Conservation (phyloP, 148 eudicot species). For the Cornus suecica region DNA sequence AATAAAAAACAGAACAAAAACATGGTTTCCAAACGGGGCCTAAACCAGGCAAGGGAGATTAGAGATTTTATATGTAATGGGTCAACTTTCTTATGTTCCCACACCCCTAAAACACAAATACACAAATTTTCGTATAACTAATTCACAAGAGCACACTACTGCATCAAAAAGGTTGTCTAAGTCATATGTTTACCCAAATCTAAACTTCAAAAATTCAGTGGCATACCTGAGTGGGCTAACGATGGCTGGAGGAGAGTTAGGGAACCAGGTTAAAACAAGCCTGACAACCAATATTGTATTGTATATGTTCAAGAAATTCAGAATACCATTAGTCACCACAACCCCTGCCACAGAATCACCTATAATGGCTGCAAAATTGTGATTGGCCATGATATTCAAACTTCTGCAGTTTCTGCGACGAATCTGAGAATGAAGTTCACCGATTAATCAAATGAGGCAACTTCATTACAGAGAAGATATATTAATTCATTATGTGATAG, state of each 20-base stretch:
- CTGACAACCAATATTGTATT: conserved; percentile 71
- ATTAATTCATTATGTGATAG: not conserved
- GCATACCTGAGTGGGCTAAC: conserved; percentile 86
- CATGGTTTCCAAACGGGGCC: too few relatives aligned
- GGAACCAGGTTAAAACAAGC: conserved; percentile 98
- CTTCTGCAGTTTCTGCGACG: conserved; percentile 40
- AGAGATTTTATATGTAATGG: not conserved
- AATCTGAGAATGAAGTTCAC: conserved; percentile 39
- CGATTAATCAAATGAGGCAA: not conserved
- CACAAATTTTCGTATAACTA: too few relatives aligned
- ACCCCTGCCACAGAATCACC: conserved; percentile 88
- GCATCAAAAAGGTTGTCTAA: too few relatives aligned
- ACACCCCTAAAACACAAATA: not conserved
- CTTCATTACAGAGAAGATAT: conserved; percentile 3
- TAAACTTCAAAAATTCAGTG: not conserved
- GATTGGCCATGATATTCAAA: conserved; percentile 38
- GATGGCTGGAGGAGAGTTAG: conserved; percentile 78
- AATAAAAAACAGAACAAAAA: too few relatives aligned
- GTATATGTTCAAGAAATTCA: conserved; percentile 83
- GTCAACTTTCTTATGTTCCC: not conserved
- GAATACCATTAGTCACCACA: conserved; percentile 75
- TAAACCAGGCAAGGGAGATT: not conserved
- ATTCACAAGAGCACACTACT: too few relatives aligned
- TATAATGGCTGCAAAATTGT: conserved; percentile 87
- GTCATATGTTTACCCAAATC: too few relatives aligned